These are phyloP conservation scores for Xylaria longipes DNA, from an alignment of 495 filamentous ascomycete genomes.

Conservation along the genomic window DNA sequence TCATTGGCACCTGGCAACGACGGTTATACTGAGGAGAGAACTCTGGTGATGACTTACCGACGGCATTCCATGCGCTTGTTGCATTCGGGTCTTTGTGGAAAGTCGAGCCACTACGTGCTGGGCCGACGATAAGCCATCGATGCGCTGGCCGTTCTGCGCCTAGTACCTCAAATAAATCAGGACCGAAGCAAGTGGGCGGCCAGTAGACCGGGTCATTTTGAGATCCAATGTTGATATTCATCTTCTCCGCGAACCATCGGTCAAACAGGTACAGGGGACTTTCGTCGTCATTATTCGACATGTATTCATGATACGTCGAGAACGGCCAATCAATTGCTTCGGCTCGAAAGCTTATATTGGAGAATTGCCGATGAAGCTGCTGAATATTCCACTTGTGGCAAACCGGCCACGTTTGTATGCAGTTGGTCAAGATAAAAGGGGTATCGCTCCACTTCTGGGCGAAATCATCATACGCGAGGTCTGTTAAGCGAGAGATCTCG, in stretches of 20 bases:
- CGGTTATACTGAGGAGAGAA: not conserved
- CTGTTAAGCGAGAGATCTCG: slow-evolving; percentile 69
- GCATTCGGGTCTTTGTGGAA: slow-evolving; percentile 85
- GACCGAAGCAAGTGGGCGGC: slow-evolving; percentile 85
- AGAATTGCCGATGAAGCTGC: slow-evolving; percentile 66
- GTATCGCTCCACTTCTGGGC: slow-evolving; percentile 73
- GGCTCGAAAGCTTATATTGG: slow-evolving; percentile 75
- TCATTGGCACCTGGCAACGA: not conserved
- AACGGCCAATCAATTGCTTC: slow-evolving; percentile 95
- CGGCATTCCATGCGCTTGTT: slow-evolving; percentile 93
- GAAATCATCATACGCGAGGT: slow-evolving; percentile 78
- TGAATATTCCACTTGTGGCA: slow-evolving; percentile 77
- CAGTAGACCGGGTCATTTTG: slow-evolving; percentile 70
- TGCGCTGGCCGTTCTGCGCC: slow-evolving; percentile 82
- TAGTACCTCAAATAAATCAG: slow-evolving; percentile 85
- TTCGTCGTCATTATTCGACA: slow-evolving; percentile 83
- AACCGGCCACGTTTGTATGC: slow-evolving; percentile 84
- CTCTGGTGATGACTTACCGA: slow-evolving; percentile 42
- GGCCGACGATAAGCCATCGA: slow-evolving; percentile 93
- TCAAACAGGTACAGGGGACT: slow-evolving; percentile 95
- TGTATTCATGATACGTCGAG: slow-evolving; percentile 79
- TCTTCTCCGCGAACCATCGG: slow-evolving; percentile 84
- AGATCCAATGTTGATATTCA: slow-evolving; percentile 68
- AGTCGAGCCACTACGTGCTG: slow-evolving; percentile 87
- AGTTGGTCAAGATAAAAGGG: slow-evolving; percentile 87